Conservation (phyloP, 805 yeast species). For the Candida loeiensis region DNA sequence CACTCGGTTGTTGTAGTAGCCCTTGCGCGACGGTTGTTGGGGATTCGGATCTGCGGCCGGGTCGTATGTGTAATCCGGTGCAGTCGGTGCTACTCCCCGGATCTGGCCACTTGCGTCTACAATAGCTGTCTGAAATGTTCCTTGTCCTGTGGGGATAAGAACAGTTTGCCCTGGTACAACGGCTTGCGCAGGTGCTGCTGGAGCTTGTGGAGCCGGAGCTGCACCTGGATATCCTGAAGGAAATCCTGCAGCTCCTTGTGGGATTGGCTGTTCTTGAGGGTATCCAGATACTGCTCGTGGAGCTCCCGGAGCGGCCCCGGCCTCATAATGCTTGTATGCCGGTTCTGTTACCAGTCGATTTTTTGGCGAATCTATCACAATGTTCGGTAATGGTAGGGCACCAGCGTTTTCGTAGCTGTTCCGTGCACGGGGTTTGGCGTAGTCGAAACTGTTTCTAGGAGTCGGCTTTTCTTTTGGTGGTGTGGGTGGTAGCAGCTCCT, state of each 20-base stretch:
- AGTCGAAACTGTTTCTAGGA: background rate
- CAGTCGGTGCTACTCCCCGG: slow-evolving; percentile 8
- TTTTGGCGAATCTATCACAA: slow-evolving; percentile 3
- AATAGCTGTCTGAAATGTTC: background rate
- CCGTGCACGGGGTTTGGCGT: background rate
- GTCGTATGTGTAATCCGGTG: slow-evolving; percentile 14
- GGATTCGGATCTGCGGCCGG: slow-evolving; percentile 7
- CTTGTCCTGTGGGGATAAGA: slow-evolving; percentile 9
- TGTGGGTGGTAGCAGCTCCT: slow-evolving; percentile 2
- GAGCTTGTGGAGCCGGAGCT: background rate
- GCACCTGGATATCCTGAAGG: background rate
- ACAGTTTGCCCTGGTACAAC: slow-evolving; percentile 11
- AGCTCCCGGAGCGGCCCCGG: no score
- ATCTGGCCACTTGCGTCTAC: slow-evolving; percentile 4
- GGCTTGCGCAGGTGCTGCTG: slow-evolving; percentile 3
- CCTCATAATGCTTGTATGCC: slow-evolving; percentile 1
- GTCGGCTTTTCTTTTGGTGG: slow-evolving; percentile 1
- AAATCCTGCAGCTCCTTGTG: background rate
- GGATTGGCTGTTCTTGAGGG: background rate
- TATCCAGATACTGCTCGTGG: background rate
- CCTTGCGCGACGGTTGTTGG: background rate
- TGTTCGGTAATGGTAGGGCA: slow-evolving; percentile 2
- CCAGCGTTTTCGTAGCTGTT: background rate
- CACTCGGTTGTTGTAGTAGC: background rate
- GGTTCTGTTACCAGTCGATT: background rate